A percentile compares a stretch with the other conserved stretches of the same genome.
phyloP scores from a whole-genome alignment of 768 basidiomycete genomes.

The Psilocybe tampanensis region DNA sequence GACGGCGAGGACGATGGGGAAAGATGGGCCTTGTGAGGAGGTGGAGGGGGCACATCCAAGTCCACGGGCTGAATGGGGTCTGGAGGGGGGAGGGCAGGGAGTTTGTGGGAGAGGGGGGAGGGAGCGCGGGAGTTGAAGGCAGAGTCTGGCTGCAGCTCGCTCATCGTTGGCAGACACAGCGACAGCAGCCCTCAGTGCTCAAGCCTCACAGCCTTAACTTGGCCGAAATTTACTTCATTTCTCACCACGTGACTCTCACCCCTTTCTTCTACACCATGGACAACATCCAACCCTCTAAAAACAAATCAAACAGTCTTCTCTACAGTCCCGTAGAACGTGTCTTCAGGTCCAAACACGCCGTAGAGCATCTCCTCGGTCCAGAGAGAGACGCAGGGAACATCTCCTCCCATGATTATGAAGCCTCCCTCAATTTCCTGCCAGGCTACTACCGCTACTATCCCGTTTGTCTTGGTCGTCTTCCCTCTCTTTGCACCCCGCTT shows the following conservation, averaged over 20 bases:
- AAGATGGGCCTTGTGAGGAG: constrained; percentile 10
- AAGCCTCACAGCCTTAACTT: constrained; percentile 2
- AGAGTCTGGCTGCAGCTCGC: constrained; percentile 7
- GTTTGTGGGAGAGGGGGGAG: neutral
- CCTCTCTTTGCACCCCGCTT: neutral
- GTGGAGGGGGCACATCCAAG: constrained; percentile 3
- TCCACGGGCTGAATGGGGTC: neutral
- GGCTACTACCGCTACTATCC: constrained; percentile 41
- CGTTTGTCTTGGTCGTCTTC: constrained; percentile 27
- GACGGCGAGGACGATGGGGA: neutral
- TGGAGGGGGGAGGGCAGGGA: neutral
- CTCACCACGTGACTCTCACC: constrained; percentile 23
- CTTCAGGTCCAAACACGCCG: constrained; percentile 42
- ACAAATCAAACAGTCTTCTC: constrained; percentile 15
- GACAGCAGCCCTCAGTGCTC: neutral
- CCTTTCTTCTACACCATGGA: constrained; percentile 1
- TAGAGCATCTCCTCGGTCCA: constrained; percentile 53
- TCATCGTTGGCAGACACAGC: constrained; percentile 4
- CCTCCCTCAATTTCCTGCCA: constrained; percentile 56
- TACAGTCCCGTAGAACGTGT: constrained; percentile 40
- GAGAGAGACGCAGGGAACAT: constrained; percentile 55
- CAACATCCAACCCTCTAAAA: neutral
- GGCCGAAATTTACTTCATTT: constrained; percentile 14
- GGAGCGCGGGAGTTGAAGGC: constrained; percentile 10
- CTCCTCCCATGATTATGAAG: constrained; percentile 55